These are phyloP conservation scores for Hyaloscypha finlandica DNA, from an alignment of 495 filamentous ascomycete species.

Conservation along the genomic window DNA sequence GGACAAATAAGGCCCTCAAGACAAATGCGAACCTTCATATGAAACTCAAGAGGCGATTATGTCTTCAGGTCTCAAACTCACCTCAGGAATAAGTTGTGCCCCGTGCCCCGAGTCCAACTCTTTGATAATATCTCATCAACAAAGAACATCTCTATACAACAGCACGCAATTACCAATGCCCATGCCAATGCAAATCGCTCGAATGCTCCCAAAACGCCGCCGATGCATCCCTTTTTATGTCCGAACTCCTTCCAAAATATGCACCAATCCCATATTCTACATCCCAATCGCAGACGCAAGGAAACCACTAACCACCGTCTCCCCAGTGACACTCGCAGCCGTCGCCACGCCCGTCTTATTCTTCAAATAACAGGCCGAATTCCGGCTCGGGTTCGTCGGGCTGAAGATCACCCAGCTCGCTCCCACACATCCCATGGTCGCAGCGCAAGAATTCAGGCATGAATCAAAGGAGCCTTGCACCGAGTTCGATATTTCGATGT, in stretches of 20 bases:
- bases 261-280: background rate
- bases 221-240: background rate
- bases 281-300: constrained; percentile 2
- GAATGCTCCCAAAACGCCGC: background rate
- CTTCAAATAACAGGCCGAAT: constrained; percentile 27
- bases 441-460: constrained; percentile 23
- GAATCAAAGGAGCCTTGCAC: constrained; percentile 11
- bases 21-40: no score
- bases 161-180: background rate
- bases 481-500: constrained; percentile 18
- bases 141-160: no score
- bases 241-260: background rate
- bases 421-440: constrained; percentile 12
- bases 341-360: constrained; percentile 16
- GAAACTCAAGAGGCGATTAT: no score
- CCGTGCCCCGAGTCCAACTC: no score
- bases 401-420: constrained; percentile 28
- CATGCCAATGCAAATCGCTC: background rate
- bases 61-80: no score
- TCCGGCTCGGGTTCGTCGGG: constrained; percentile 13
- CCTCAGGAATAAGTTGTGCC: no score
- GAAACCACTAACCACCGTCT: constrained; percentile 4
- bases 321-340: background rate
- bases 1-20: no score
- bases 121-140: no score